Base-by-base conservation (phyloP, 1,284 basidiomycete genomes). In the Laetiporus sulphureus region DNA sequence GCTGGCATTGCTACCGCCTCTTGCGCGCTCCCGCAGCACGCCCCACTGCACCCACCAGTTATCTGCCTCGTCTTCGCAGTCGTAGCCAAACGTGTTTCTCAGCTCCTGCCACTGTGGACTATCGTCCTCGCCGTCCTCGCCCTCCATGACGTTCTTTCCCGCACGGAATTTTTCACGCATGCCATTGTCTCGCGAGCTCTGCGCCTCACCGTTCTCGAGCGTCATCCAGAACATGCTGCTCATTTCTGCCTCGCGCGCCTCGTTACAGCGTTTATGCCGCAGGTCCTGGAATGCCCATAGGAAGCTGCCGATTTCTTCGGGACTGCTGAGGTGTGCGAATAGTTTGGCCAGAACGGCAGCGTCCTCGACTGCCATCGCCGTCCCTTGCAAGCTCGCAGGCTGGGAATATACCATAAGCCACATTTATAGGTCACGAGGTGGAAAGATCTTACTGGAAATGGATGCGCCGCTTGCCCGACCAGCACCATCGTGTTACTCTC, bases 311-410 rank as follows among this genome's bases (percentile, higher is more conserved):
- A 82, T 76, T 47, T 81, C 77, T 12, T 73, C 71, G 20, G 62
- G 52, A 3, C 59, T 53, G 30, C 59, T 61, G 3, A 82, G 59
- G 51, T 77, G 75, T 2, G 75, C 73, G 56, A 81, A 79, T 7
- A 82, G 60, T 40, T 69, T 73, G 13, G 67, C 78, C 7, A 82
- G 65, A 4, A 77, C 72, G 2, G 73, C 75, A 4, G 67, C 75
- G 44, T 81, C 79, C 57, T 82, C 67, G 59, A 32, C 68, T 49
- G 23, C 66, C 61, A 5, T 68, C 62, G 52, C 71, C 48, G 50
- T 62, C 62, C 55, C 69, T 65, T 48, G 67, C 67, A 32, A 54
- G 22, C 15, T 69, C 37, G 44, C 69, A 61, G 19, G 56, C 60
- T 33, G 20, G 5, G 36, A 58, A 22, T 7, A 18, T 19, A 12